Base-by-base conservation (phyloP, 2,329 filamentous ascomycete species). In the Penicillium sp. region DNA sequence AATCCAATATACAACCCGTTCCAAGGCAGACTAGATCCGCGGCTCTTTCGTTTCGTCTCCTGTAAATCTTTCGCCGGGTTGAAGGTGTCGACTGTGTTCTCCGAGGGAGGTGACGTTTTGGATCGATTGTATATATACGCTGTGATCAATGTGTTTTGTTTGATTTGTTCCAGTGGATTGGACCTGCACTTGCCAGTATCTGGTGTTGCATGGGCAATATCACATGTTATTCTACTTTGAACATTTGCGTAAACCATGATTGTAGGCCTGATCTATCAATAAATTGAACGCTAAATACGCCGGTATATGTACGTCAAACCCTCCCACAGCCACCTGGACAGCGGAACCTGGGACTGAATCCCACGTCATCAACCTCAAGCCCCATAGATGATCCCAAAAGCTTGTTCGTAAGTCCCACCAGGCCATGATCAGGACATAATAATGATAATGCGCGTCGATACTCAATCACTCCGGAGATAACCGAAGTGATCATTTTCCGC, bases 81-180 rank as follows among this genome's bases (percentile, higher is more conserved):
- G 42, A 26, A 25, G 42, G n/a, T 45, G 26, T 33, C 44, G 47
- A 53, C 50, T 57, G 52, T 55, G 51, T 50, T 58, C n/a, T n/a
- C n/a, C 42, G 49, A 12, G 14, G 26, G 23, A 9, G 40, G 27
- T 35, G 41, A 25, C 33, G 14, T 35, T 23, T 35, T 26, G 40
- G 20, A 41, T 43, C 29, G 63, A 65, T 67, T 70, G 67, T 70
- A 69, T 64, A 70, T 70, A 69, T 69, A 70, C 61, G 59, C 60
- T 60, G 60, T 59, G 49, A 57, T 54, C 56, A 62, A 53, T 55
- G 20, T 61, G 58, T 64, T 64, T 69, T 58, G 53, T 57, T 60
- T 65, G 20, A 33, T 37, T 35, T 29, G 23, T n/a, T 6, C 27
- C 23, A 29, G 18, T 33, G 37, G 7, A 18, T 37, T 48, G 46